Evolutionary conservation across 2,329 filamentous ascomycete genomes (phyloP), one percentile per base, ranked within the genome.

Genomic region (Raffaelea deltoideospora): DNA sequence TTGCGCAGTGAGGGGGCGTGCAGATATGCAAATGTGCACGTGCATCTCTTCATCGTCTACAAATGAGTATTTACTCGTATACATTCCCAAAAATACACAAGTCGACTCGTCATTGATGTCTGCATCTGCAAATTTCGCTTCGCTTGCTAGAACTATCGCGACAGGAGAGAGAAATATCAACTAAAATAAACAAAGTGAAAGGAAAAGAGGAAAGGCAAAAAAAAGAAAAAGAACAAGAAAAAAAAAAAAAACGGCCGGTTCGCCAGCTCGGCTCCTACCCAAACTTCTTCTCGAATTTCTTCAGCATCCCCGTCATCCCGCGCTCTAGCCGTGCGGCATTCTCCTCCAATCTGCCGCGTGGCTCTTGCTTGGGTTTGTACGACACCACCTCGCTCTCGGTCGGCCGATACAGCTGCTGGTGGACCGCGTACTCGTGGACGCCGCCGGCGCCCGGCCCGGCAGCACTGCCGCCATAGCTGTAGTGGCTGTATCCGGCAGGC

Each of bases 211-310:
- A 19, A 20, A 20, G 20, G n/a, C n/a, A n/a, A n/a, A n/a, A n/a
- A n/a, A n/a, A n/a, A n/a, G n/a, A 34, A 35, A 5, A 20, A 14
- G 4, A n/a, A 13, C n/a, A 19, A 9, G 7, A 9, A 10, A 5
- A 18, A 10, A 31, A 9, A 18, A 14, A 31, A 9, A 10, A 10
- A 14, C 26, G 13, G 26, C 26, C 26, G n/a, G 3, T 8, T 4
- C 32, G 19, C 22, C n/a, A 21, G 17, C 10, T 11, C 8, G 6
- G 1, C 21, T 10, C 10, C 28, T 39, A 74, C 0, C 65, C 67
- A 57, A 79, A 76, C 52, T 74, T 80, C 72, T 82, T 84, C 60
- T 86, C 80, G 55, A 86, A 67, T 59, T 77, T 83, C 67, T 79
- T 84, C 45, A 86, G 55, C 63, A 85, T 77, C 7, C 76, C 73